Evolutionary conservation across 2,329 filamentous ascomycete species (phyloP).

Genomic region (Akanthomyces lecanii): DNA sequence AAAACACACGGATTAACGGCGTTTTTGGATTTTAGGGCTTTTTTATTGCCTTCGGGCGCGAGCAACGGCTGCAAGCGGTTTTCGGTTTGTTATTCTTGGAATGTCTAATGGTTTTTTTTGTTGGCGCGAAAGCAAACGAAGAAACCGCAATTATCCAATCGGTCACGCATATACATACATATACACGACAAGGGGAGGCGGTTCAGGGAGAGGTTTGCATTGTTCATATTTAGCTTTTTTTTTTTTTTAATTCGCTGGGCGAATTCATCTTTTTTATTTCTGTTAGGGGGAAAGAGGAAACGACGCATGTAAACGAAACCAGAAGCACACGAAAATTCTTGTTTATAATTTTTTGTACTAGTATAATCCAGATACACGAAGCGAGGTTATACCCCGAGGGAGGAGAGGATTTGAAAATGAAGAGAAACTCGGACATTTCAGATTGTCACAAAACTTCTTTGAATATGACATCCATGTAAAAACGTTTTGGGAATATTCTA

Average conservation of each 20-base stretch:
- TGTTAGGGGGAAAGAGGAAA: no score
- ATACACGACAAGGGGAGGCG: not conserved
- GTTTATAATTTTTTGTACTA: not conserved
- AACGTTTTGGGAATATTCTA: not conserved
- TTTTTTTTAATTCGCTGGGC: not conserved
- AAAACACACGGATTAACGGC: not conserved
- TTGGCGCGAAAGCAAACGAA: not conserved
- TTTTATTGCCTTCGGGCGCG: not conserved
- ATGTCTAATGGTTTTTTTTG: not conserved
- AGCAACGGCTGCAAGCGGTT: not conserved
- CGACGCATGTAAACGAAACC: not conserved
- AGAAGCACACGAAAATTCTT: not conserved
- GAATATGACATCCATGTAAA: not conserved
- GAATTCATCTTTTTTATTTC: not conserved
- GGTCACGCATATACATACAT: not conserved
- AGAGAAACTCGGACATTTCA: not conserved
- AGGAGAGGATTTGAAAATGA: not conserved
- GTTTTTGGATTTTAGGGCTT: not conserved
- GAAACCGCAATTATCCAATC: not conserved
- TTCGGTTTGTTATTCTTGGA: not conserved
- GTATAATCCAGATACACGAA: slow-evolving; percentile 12
- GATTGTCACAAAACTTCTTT: not conserved
- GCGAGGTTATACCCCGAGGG: not conserved
- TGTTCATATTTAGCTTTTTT: not conserved
- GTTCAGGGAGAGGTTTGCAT: not conserved